A percentile compares a stretch with the other conserved stretches of the same genome.
These are phyloP conservation scores for Cardamine occulta DNA, from an alignment of 345 rosid genomes.

Conservation along the genomic window DNA sequence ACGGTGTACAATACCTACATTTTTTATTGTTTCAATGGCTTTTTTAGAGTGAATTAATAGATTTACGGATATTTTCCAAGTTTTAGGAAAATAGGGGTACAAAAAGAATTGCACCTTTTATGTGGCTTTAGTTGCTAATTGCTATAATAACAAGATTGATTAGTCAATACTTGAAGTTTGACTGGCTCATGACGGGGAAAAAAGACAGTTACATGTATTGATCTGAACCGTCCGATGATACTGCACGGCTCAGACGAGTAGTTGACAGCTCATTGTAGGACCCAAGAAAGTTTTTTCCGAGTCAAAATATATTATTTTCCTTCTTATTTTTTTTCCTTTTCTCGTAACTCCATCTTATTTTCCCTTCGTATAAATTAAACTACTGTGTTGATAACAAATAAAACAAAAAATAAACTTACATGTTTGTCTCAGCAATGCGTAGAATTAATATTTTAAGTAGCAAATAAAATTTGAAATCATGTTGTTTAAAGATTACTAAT, in stretches of 20 bases:
- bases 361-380: neutral
- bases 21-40: neutral
- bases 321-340: neutral
- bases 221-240: slow-evolving; percentile 29
- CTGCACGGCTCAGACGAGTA: neutral
- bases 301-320: slow-evolving; percentile 23
- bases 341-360: neutral
- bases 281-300: neutral
- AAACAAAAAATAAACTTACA: neutral
- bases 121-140: neutral
- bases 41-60: neutral
- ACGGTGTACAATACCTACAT: neutral
- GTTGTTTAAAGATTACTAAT: neutral
- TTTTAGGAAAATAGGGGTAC: neutral
- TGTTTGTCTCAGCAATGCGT: neutral
- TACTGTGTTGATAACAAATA: neutral
- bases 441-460: neutral
- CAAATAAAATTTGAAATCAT: neutral
- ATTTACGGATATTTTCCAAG: neutral
- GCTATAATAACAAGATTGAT: neutral
- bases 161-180: slow-evolving; percentile 37
- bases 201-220: neutral
- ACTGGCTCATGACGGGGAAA: slow-evolving; percentile 6
- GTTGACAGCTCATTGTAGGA: slow-evolving; percentile 29
- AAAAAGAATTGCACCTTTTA: neutral